Percentiles rank a stretch among this genome's conserved stretches.
Conservation (phyloP, 345 rosid genomes). For the Trapa bicornis region DNA sequence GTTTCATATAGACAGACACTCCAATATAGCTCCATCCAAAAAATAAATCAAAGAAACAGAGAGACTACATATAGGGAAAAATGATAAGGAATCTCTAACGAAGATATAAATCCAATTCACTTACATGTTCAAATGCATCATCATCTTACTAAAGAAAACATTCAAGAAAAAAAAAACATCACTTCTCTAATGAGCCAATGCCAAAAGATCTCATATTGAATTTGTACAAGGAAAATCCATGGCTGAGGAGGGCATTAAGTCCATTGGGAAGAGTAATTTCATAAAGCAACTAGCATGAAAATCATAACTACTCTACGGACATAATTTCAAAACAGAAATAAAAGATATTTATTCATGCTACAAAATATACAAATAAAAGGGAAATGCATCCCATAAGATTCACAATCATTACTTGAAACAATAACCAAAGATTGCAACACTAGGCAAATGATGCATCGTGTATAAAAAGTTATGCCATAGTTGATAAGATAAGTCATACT, state of each 20-base stretch:
- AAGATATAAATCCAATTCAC: no score
- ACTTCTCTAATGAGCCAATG: background rate
- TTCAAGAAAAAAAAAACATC: background rate
- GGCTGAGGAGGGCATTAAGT: background rate
- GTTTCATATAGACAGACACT: no score
- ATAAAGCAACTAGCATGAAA: background rate
- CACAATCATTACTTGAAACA: background rate
- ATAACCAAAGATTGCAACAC: background rate
- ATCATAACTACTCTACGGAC: background rate
- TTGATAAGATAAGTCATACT: background rate
- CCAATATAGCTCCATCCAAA: no score
- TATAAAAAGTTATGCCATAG: background rate
- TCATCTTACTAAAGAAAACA: background rate
- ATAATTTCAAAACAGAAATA: background rate
- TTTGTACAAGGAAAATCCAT: background rate
- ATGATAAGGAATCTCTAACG: no score
- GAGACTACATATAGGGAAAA: no score
- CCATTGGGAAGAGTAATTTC: background rate
- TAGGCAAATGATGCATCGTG: background rate
- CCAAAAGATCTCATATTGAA: background rate
- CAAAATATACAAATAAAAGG: background rate
- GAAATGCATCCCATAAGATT: background rate
- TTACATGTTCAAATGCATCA: background rate
- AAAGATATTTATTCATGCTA: background rate
- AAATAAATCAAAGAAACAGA: no score